phyloP scores from a whole-genome alignment of 176 grass and related monocot genomes.

The Typha latifolia region DNA sequence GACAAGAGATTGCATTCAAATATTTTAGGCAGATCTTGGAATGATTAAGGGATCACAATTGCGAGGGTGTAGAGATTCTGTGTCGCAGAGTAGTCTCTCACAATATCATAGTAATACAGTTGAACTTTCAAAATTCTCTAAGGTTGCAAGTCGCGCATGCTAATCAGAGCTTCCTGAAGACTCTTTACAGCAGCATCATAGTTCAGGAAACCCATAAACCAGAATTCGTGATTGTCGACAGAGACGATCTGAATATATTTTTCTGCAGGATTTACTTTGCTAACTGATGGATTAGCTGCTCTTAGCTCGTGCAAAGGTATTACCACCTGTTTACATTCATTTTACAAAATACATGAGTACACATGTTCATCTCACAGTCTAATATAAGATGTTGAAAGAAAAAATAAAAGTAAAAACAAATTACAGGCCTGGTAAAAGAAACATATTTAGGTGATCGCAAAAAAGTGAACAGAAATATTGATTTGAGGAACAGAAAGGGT shows the following conservation, averaged over 20 bases:
- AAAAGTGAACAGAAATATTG: too few relatives aligned
- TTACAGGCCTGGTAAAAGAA: too few relatives aligned
- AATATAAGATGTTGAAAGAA: too few relatives aligned
- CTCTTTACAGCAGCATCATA: slow-evolving; percentile 54
- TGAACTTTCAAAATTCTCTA: slow-evolving; percentile 16
- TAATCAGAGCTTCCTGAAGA: slow-evolving; percentile 62
- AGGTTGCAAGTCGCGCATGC: slow-evolving; percentile 50
- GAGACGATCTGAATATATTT: slow-evolving; percentile 84
- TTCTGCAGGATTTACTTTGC: slow-evolving; percentile 58
- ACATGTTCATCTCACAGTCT: neutral
- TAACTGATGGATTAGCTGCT: slow-evolving; percentile 71
- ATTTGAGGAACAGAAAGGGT: too few relatives aligned
- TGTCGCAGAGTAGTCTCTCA: neutral
- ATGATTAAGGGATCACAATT: neutral
- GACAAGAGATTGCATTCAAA: neutral
- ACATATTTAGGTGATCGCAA: too few relatives aligned
- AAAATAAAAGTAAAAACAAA: too few relatives aligned
- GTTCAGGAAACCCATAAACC: slow-evolving; percentile 86
- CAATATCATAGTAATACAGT: neutral
- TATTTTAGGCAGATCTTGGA: neutral
- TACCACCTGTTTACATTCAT: slow-evolving; percentile 46
- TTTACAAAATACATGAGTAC: neutral
- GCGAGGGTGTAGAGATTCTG: neutral
- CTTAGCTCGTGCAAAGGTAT: slow-evolving; percentile 81
- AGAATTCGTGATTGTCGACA: slow-evolving; percentile 74